Evolutionary conservation across 768 basidiomycete genomes (phyloP).

Genomic region (Hemileccinum impolitum): DNA sequence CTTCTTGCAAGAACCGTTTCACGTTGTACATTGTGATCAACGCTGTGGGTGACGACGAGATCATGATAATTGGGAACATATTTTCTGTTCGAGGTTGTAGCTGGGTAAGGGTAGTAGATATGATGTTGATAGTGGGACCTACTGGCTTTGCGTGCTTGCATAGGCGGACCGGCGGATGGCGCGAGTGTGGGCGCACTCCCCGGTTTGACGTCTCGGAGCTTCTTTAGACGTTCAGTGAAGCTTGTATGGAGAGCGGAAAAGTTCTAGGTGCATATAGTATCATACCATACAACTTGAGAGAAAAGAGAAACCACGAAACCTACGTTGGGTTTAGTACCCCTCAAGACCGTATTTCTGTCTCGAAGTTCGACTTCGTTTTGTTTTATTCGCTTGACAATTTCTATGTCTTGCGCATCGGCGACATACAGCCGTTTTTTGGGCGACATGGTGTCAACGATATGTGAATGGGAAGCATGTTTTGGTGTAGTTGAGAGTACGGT

Average conservation of each 20-base stretch:
- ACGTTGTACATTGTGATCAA: constrained; percentile 99
- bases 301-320: constrained; percentile 29
- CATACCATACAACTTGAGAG: no score
- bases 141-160: constrained; percentile 71
- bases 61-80: constrained; percentile 93
- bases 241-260: constrained; percentile 66
- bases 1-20: constrained; percentile 88
- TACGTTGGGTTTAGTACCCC: constrained; percentile 83
- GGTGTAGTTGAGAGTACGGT: constrained; percentile 20
- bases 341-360: constrained; percentile 79
- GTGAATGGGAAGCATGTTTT: constrained; percentile 18
- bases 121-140: constrained; percentile 23
- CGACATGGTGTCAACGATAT: constrained; percentile 34
- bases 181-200: constrained; percentile 39
- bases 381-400: constrained; percentile 81
- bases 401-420: constrained; percentile 71
- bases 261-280: constrained; percentile 51
- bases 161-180: constrained; percentile 33
- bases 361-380: constrained; percentile 73
- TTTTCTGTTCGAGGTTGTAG: constrained; percentile 42
- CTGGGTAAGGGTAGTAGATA: no score
- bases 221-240: constrained; percentile 77
- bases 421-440: constrained; percentile 75
- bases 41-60: constrained; percentile 89
- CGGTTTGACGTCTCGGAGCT: constrained; percentile 63